Evolutionary conservation across 1,139 yeast genomes (phyloP).

Genomic region (Geotrichum bryndzae): DNA sequence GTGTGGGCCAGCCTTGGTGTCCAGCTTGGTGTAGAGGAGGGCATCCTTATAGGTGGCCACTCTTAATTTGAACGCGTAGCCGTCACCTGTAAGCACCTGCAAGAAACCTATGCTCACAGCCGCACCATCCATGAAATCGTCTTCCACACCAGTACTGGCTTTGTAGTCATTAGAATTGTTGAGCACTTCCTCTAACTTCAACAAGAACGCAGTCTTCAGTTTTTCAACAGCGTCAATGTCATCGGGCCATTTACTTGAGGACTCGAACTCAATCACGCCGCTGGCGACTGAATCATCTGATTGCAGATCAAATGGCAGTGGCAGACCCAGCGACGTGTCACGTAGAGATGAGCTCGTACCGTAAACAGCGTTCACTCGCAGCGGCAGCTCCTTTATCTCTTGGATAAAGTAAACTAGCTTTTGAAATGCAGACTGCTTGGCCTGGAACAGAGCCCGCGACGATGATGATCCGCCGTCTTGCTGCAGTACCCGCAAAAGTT

Average conservation of each 20-base stretch:
- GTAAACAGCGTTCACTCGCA: slow-evolving; percentile 60
- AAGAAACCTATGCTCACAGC: slow-evolving; percentile 43
- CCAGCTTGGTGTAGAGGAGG: slow-evolving; percentile 51
- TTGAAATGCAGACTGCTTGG: slow-evolving; percentile 60
- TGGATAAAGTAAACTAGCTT: slow-evolving; percentile 50
- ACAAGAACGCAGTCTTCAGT: slow-evolving; percentile 81
- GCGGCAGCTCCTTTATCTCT: slow-evolving; percentile 54
- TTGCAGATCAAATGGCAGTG: slow-evolving; percentile 70
- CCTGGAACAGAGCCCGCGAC: slow-evolving; percentile 49
- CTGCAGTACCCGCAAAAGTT: slow-evolving; percentile 39
- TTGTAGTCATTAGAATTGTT: slow-evolving; percentile 45
- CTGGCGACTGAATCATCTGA: slow-evolving; percentile 80
- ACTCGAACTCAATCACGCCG: slow-evolving; percentile 77
- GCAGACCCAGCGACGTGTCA: slow-evolving; percentile 66
- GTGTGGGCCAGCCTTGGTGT: slow-evolving; percentile 48
- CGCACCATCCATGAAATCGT: slow-evolving; percentile 44
- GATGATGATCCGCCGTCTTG: slow-evolving; percentile 32
- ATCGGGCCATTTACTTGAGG: slow-evolving; percentile 93
- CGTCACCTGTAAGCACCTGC: slow-evolving; percentile 74
- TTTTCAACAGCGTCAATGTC: slow-evolving; percentile 78
- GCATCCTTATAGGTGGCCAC: slow-evolving; percentile 81
- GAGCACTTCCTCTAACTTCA: slow-evolving; percentile 62
- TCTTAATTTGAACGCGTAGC: slow-evolving; percentile 72
- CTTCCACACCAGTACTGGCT: slow-evolving; percentile 56
- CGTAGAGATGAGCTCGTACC: slow-evolving; percentile 69